Evolutionary conservation across 805 yeast species (phyloP), one percentile per base, ranked within the genome.

Genomic region (Sugiyamaella floridensis): DNA sequence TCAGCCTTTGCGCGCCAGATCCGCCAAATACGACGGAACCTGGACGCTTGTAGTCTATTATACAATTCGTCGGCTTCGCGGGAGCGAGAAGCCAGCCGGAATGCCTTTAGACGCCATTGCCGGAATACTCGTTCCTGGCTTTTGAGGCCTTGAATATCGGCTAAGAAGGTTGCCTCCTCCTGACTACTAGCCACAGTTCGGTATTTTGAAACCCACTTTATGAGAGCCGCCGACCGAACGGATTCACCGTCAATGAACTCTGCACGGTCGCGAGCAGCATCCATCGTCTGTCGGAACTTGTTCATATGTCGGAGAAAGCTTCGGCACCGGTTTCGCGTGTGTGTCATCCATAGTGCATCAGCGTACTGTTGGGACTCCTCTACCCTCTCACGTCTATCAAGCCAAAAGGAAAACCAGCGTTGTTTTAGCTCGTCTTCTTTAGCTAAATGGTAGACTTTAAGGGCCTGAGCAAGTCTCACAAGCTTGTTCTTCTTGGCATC

Each of bases 61-160:
- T 20, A 43, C 26, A 58, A 56, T 14, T 55, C 55, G 18, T 56
- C 56, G 2, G 62, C 63, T 19, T 57, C 58, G 3, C 63, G 57
- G 18, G 43, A 20, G 46, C 48, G 48, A 6, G 61, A 51, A 11
- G 43, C 42, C 9, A 55, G 26, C 49, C 54, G 51, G 51, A 60
- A 58, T 28, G 49, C 44, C 22, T 40, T 45, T 53, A 55, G 55
- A 12, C 58, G 43, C 64, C 64, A 61, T 8, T 22, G 15, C 12
- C 64, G 52, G 49, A 59, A 56, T 12, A 54, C 12, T 29, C 40
- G 45, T 16, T 52, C 62, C 22, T 48, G 55, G 1, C 20, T 11
- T n/a, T 45, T 45, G 11, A 48, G 47, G 9, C 26, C 45, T 29
- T 48, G 47, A 32, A 46, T 41, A 6, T 47, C 55, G 2, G 48